Evolutionary conservation across 1,284 basidiomycete species (phyloP), one percentile per base, ranked within the genome.

Genomic region (Singerocomus inundabilis): DNA sequence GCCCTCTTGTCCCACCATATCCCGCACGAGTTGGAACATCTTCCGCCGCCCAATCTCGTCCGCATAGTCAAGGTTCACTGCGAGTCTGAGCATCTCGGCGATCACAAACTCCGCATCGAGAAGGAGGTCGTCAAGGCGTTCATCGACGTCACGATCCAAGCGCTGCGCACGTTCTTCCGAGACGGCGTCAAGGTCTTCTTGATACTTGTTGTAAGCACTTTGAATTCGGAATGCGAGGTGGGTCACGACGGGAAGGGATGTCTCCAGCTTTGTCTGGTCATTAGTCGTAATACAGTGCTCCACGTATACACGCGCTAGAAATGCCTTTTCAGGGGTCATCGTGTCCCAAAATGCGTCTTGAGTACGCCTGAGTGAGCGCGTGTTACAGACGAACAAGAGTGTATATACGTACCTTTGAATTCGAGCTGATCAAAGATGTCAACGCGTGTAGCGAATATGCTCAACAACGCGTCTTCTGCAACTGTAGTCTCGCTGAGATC

Each of bases 21-120:
- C 88, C 81, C 60, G 82, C 55, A 93, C 83, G 33, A 96, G 82
- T 48, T 84, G 80, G 63, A 96, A 96, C 77, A 97, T 91, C 71
- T 93, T 95, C 52, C 95, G 75, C 51, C 96, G 71, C 9, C 97
- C 95, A 61, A 95, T 93, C 70, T 99, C 94, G 70, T 99, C 97
- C 28, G 84, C 85, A 60, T 95, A 98, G 69, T 98, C 96, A 38
- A 94, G 75, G 53, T 88, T 85, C 28, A 93, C 78, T 0, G 91
- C 88, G 46, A 97, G 80, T 48, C 82, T 81, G 32, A 98, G 75
- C 59, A 98, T 70, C 64, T 98, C 92, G 2, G 84, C 79, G 29
- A 98, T 79, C 13, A 95, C 73, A 54, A 93, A 88, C 52, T 91
- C 85, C 1, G 48, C 32, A 6, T 62, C 46, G 13, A 56, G 44